phyloP scores from a whole-genome alignment of 78 protist genomes.

The Capsaspora owczarzaki region DNA sequence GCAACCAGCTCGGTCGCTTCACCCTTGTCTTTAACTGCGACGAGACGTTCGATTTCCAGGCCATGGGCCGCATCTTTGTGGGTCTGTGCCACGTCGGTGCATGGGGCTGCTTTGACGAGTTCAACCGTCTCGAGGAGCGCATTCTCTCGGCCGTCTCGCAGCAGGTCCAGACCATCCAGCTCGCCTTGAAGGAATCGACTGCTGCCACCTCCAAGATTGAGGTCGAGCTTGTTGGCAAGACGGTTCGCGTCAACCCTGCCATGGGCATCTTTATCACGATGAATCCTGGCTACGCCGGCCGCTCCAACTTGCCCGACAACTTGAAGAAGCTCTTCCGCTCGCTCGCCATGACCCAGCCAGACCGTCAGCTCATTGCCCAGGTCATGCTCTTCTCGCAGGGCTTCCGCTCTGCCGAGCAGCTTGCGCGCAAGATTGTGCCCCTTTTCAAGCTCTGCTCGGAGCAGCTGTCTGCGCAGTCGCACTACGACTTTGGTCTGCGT shows the following conservation, averaged over 20 bases:
- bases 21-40: slow-evolving; percentile 95
- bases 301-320: slow-evolving; percentile 97
- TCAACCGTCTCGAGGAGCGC: slow-evolving; percentile 97
- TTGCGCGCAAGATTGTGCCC: slow-evolving; percentile 88
- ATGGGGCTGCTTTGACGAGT: slow-evolving; percentile 99
- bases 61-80: slow-evolving; percentile 95
- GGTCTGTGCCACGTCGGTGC: slow-evolving; percentile 95
- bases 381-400: slow-evolving; percentile 95
- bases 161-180: slow-evolving; percentile 95
- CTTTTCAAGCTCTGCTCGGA: slow-evolving; percentile 87
- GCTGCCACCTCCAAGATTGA: not conserved
- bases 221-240: slow-evolving; percentile 52
- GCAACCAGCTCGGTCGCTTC: slow-evolving; percentile 79
- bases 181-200: slow-evolving; percentile 50
- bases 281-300: slow-evolving; percentile 99
- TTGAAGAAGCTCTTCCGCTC: slow-evolving; percentile 93
- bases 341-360: slow-evolving; percentile 91
- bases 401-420: slow-evolving; percentile 79
- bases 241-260: slow-evolving; percentile 40
- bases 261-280: slow-evolving; percentile 97
- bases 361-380: slow-evolving; percentile 90
- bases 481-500: slow-evolving; percentile 99
- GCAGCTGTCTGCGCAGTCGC: slow-evolving; percentile 86
- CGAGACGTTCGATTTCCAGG: slow-evolving; percentile 89
- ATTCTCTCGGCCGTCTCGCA: slow-evolving; percentile 98